phyloP scores from a whole-genome alignment of 1,284 basidiomycete genomes.

The Trametes pubescens region DNA sequence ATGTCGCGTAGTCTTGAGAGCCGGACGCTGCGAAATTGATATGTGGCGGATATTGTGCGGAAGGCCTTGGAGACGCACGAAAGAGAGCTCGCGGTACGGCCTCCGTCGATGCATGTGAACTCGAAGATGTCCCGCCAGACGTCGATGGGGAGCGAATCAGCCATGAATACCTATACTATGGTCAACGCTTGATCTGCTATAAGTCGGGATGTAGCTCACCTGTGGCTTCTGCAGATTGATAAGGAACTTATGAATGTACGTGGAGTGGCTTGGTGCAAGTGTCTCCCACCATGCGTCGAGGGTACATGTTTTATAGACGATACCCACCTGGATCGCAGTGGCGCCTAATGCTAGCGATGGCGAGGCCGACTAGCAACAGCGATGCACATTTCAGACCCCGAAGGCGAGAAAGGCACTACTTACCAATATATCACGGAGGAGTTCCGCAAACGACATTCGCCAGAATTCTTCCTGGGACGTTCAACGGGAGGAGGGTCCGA shows the following conservation, averaged over 20 bases:
- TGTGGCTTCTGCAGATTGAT: background rate
- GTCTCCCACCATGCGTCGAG: background rate
- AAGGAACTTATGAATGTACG: background rate
- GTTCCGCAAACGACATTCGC: background rate
- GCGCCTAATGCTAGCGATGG: background rate
- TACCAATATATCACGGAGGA: background rate
- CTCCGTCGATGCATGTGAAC: constrained; percentile 25
- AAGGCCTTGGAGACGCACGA: constrained; percentile 23
- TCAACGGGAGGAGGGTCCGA: no score
- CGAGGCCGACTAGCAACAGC: background rate
- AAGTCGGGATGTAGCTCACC: background rate
- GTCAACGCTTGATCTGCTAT: background rate
- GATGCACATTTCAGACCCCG: background rate
- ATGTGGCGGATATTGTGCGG: constrained; percentile 12
- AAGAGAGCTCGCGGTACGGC: constrained; percentile 18
- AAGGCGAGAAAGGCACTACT: background rate
- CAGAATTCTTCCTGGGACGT: no score
- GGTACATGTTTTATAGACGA: background rate
- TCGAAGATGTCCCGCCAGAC: constrained; percentile 24
- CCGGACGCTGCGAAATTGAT: constrained; percentile 24
- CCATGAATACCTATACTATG: background rate
- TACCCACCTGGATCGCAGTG: background rate
- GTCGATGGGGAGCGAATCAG: constrained; percentile 18
- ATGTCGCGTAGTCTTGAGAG: constrained; percentile 21
- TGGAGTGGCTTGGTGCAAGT: background rate